Evolutionary conservation across 345 rosid genomes (phyloP).

Genomic region (Melastoma malabathricum): DNA sequence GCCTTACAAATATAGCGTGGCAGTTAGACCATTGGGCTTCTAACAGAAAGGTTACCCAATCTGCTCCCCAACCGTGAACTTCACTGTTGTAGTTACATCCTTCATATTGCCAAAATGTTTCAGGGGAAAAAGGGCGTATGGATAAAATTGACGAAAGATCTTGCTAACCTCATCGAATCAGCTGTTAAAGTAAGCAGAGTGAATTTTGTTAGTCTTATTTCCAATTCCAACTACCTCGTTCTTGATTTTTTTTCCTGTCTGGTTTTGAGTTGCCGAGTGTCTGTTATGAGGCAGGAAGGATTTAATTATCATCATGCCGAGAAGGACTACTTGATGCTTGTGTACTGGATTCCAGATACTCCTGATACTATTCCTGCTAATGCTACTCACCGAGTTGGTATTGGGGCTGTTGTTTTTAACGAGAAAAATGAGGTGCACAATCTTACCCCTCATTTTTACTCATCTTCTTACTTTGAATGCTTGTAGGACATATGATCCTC

Average conservation of each 20-base stretch:
- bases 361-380: slow-evolving; percentile 60
- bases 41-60: not conserved
- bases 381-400: slow-evolving; percentile 71
- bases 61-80: not conserved
- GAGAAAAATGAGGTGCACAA: slow-evolving; percentile 54
- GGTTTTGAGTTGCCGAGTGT: not conserved
- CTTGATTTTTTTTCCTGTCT: not conserved
- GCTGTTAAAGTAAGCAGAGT: slow-evolving; percentile 47
- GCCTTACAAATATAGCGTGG: not conserved
- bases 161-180: slow-evolving; percentile 52
- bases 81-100: not conserved
- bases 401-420: slow-evolving; percentile 74
- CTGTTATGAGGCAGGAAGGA: slow-evolving; percentile 49
- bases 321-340: slow-evolving; percentile 69
- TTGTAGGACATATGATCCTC: not conserved
- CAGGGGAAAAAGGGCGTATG: slow-evolving; percentile 86
- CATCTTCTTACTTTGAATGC: not conserved
- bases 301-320: slow-evolving; percentile 94
- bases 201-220: not conserved
- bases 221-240: not conserved
- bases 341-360: slow-evolving; percentile 60
- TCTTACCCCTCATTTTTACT: not conserved
- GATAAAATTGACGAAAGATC: slow-evolving; percentile 69
- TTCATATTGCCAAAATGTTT: not conserved
- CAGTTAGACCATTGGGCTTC: not conserved